Percentiles rank a stretch among this genome's conserved stretches.
phyloP scores from a whole-genome alignment of 768 basidiomycete species.

The Lentinula detonsa region DNA sequence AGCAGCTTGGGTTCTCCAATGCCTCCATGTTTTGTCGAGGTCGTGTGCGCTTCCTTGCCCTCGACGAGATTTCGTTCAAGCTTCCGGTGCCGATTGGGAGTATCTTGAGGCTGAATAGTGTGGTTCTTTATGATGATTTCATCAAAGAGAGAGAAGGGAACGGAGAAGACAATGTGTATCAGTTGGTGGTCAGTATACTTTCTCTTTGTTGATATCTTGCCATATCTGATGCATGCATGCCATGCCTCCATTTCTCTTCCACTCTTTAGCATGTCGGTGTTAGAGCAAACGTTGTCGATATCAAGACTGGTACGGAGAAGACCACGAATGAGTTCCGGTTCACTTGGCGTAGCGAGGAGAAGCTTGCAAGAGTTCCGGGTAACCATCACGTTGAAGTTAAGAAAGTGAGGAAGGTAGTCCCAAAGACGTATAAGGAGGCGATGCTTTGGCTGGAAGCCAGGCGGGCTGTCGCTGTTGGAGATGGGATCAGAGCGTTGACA shows the following conservation, averaged over 20 bases:
- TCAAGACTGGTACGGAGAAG: constrained; percentile 55
- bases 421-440: constrained; percentile 71
- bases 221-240: constrained; percentile 6
- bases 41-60: constrained; percentile 64
- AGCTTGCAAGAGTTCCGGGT: not conserved
- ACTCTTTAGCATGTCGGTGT: constrained; percentile 59
- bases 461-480: constrained; percentile 64
- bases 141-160: not conserved
- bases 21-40: constrained; percentile 63
- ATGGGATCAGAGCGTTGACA: constrained; percentile 44
- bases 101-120: constrained; percentile 67
- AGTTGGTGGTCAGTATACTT: not conserved
- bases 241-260: not conserved
- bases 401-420: constrained; percentile 46
- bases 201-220: too few relatives aligned
- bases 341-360: constrained; percentile 53
- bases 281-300: constrained; percentile 65
- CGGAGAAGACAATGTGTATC: not conserved
- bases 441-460: constrained; percentile 84
- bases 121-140: constrained; percentile 35
- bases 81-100: constrained; percentile 82
- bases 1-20: constrained; percentile 68
- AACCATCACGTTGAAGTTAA: not conserved
- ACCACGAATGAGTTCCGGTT: constrained; percentile 75
- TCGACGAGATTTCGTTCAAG: constrained; percentile 76